phyloP scores from a whole-genome alignment of 78 protist genomes.

The Dictyostelium brefeldianum region DNA sequence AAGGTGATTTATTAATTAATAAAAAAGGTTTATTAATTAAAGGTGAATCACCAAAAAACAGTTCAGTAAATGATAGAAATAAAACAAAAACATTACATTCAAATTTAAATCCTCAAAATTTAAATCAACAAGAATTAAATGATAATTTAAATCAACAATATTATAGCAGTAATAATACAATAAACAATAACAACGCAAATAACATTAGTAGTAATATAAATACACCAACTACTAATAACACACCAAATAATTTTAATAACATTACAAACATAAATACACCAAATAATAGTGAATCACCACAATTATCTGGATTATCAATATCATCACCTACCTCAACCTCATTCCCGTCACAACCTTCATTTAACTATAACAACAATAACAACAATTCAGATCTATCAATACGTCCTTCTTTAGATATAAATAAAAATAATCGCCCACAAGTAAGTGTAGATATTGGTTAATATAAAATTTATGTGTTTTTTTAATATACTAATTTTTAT shows the following conservation, averaged over 20 bases:
- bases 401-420: constrained; percentile 1
- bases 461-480: neutral
- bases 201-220: neutral
- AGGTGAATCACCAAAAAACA: constrained; percentile 76
- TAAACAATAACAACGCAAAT: neutral
- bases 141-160: constrained; percentile 3
- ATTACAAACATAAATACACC: neutral
- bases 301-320: constrained; percentile 9
- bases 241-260: neutral
- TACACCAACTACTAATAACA: no score
- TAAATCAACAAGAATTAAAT: neutral
- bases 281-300: neutral
- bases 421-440: neutral
- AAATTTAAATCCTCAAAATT: neutral
- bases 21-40: constrained; percentile 63
- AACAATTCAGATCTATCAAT: neutral
- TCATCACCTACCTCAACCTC: neutral
- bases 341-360: neutral
- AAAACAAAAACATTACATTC: constrained; percentile 10
- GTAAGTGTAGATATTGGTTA: neutral
- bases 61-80: constrained; percentile 38
- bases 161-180: neutral
- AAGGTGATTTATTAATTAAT: constrained; percentile 77
- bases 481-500: neutral
- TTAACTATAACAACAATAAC: neutral